phyloP scores from a whole-genome alignment of 805 yeast genomes.

The Saccharomycopsis fermentans region DNA sequence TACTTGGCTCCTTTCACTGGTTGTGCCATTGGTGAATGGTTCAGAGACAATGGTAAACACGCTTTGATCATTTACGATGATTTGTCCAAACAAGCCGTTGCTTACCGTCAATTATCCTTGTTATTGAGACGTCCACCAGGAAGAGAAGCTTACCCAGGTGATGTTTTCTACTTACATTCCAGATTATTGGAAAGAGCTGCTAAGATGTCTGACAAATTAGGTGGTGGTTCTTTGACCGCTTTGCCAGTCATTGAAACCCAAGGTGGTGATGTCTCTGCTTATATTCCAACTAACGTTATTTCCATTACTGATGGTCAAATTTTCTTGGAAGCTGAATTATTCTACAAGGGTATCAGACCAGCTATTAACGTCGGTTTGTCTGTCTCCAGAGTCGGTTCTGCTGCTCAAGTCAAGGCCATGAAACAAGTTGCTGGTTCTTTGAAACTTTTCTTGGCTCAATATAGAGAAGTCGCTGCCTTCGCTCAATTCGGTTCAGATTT shows the following conservation, averaged over 20 bases:
- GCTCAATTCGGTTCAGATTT: slow-evolving; percentile 99
- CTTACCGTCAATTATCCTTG: slow-evolving; percentile 98
- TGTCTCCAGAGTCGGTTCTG: slow-evolving; percentile 99
- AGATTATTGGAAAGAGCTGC: slow-evolving; percentile 96
- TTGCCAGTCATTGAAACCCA: slow-evolving; percentile 95
- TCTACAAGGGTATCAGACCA: slow-evolving; percentile 99
- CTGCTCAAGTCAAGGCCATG: slow-evolving; percentile 99
- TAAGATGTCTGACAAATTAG: slow-evolving; percentile 81
- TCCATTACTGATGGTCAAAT: slow-evolving; percentile 97
- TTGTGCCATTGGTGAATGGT: slow-evolving; percentile 99
- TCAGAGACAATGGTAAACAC: slow-evolving; percentile 99
- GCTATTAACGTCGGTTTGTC: slow-evolving; percentile 99
- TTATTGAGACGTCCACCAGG: slow-evolving; percentile 96
- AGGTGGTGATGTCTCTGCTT: slow-evolving; percentile 98
- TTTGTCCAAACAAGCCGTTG: slow-evolving; percentile 98
- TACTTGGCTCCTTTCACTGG: slow-evolving; percentile 99
- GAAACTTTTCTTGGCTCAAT: slow-evolving; percentile 99
- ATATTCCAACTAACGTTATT: slow-evolving; percentile 95
- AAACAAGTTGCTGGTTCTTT: slow-evolving; percentile 99
- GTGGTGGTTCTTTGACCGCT: slow-evolving; percentile 94
- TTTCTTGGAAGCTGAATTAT: slow-evolving; percentile 98
- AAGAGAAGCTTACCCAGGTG: slow-evolving; percentile 96
- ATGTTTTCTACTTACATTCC: slow-evolving; percentile 91
- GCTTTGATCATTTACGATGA: slow-evolving; percentile 96
- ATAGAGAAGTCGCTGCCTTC: slow-evolving; percentile 99